Conservation (phyloP, 805 yeast species). For the Yamadazyma akitaensis region DNA sequence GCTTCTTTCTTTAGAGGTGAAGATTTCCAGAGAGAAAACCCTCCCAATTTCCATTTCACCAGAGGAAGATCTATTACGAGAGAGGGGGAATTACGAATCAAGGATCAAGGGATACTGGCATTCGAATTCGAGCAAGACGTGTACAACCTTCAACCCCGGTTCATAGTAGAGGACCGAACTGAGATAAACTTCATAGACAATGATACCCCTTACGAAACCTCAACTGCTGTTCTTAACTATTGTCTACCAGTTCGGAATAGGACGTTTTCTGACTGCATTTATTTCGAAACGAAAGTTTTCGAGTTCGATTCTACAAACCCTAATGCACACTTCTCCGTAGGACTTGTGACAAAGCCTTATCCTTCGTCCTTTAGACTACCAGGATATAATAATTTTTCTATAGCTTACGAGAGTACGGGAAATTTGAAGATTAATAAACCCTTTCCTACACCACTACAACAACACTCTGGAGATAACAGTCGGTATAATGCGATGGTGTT, state of each 20-base stretch:
- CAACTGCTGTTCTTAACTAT: slow-evolving; percentile 37
- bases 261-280: slow-evolving; percentile 42
- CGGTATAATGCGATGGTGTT: slow-evolving; percentile 43
- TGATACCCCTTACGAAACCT: slow-evolving; percentile 37
- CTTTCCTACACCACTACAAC: slow-evolving; percentile 46
- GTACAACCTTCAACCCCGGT: slow-evolving; percentile 29
- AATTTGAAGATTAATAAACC: slow-evolving; percentile 65
- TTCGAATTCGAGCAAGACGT: slow-evolving; percentile 39
- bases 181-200: slow-evolving; percentile 36
- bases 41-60: slow-evolving; percentile 28
- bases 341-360: slow-evolving; percentile 68
- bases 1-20: slow-evolving; percentile 32
- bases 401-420: slow-evolving; percentile 74
- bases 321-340: slow-evolving; percentile 58
- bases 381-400: slow-evolving; percentile 65
- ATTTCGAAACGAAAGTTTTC: slow-evolving; percentile 55
- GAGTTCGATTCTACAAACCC: slow-evolving; percentile 24
- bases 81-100: slow-evolving; percentile 28
- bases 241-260: slow-evolving; percentile 37
- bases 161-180: slow-evolving; percentile 37
- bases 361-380: slow-evolving; percentile 69
- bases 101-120: slow-evolving; percentile 38
- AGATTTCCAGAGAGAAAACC: slow-evolving; percentile 28
- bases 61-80: slow-evolving; percentile 32
- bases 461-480: slow-evolving; percentile 39